Conservation (phyloP, 371 early-diverging fungal genomes). For the Lichtheimia ornata region DNA sequence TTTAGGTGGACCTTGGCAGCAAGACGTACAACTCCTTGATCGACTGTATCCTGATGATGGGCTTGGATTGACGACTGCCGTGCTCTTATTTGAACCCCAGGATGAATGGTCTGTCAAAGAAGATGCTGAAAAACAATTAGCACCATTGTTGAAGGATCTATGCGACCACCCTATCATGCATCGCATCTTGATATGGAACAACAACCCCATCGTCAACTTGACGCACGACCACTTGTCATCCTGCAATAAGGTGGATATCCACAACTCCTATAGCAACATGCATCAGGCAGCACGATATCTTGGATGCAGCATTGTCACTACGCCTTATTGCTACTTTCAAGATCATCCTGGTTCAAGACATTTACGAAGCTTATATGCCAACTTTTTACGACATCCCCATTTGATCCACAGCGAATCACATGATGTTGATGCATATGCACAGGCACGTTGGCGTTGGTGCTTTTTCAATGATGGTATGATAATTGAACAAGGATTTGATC, state of each 20-base stretch:
- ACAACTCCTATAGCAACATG: conserved; percentile 55
- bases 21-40: conserved; percentile 49
- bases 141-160: conserved; percentile 50
- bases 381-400: conserved; percentile 58
- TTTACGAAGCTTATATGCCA: conserved; percentile 60
- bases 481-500: not conserved
- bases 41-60: conserved; percentile 62
- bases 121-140: conserved; percentile 36
- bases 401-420: conserved; percentile 58
- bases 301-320: conserved; percentile 59
- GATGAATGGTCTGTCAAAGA: conserved; percentile 13
- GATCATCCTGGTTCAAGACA: conserved; percentile 47
- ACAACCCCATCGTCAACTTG: conserved; percentile 50
- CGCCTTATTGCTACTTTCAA: conserved; percentile 71
- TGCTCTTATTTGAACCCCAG: conserved; percentile 33
- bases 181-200: conserved; percentile 62
- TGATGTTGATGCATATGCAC: conserved; percentile 47
- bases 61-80: conserved; percentile 49
- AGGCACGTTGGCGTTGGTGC: conserved; percentile 69
- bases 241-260: conserved; percentile 39
- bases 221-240: conserved; percentile 20
- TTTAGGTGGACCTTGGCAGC: conserved; percentile 7
- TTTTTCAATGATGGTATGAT: conserved; percentile 60
- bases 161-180: conserved; percentile 66
- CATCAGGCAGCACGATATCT: conserved; percentile 58